Evolutionary conservation across 768 basidiomycete species (phyloP), one percentile per base, ranked within the genome.

Genomic region (Suillus lakei): DNA sequence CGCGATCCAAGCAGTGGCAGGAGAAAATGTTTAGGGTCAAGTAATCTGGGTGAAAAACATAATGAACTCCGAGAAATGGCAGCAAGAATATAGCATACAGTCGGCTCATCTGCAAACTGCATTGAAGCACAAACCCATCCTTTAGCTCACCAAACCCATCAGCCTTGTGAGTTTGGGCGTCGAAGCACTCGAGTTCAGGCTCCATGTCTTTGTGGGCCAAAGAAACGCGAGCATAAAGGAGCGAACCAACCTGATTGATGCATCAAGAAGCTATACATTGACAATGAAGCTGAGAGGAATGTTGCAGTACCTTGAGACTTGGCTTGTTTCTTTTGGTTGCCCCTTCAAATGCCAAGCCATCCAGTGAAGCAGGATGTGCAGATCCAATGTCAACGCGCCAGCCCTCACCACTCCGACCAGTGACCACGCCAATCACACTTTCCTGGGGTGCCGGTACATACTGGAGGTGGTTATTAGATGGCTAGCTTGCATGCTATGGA

Each of bases 151-250:
- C 98, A 70, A 93, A 98, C 0, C 95, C 97, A 66, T 94, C 93
- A 1, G 95, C 81, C 77, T 98, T 99, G 68, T 88, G 90, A 30
- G 93, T 95, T 70, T 95, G 91, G 2, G 95, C 93, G 72, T 98
- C 94, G 71, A 98, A 94, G 75, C 98, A 99, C 74, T 98, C 95
- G 10, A 99, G 81, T 73, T 99, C 98, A 1, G 98, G 96, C 62
- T 99, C 98, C 93, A 98, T 96, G 76, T 99, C 96, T 72, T 95
- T 93, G 73, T 96, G 95, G 6, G 98, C 96, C 26, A 97, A 81
- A 16, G 95, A 95, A 36, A 99, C 90, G 30, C 96, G 88, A 0
- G 95, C 95, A 75, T 97, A 99, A 1, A 99, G 86, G 38, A 98
- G 78, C 5, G 91, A 87, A 34, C 97, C 97, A 54, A 98, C 89